Evolutionary conservation across 2,329 filamentous ascomycete species (phyloP).

Genomic region (Parafenestella ontariensis): DNA sequence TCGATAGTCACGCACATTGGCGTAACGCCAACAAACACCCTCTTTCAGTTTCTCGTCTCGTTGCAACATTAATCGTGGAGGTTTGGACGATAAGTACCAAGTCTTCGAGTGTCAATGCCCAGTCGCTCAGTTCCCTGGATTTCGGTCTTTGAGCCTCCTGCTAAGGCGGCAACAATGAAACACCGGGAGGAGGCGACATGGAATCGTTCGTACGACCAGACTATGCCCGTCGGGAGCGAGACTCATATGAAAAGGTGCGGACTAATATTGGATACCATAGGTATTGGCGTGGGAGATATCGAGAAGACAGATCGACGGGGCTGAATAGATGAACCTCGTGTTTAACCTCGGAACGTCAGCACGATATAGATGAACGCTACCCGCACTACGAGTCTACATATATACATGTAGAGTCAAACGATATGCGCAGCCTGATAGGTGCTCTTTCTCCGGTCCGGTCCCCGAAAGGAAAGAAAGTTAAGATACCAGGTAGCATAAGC

Average conservation of each 20-base stretch:
- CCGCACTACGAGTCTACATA: slow-evolving; percentile 10
- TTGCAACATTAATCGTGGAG: not conserved
- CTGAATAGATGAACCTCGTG: slow-evolving; percentile 21
- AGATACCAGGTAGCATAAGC: not conserved
- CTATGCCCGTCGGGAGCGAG: slow-evolving; percentile 13
- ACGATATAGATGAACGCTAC: slow-evolving; percentile 17
- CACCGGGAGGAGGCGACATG: slow-evolving; percentile 1
- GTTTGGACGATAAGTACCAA: not conserved
- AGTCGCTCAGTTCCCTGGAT: slow-evolving; percentile 11
- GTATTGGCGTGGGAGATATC: slow-evolving; percentile 10
- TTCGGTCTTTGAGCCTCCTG: slow-evolving; percentile 23
- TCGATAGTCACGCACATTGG: not conserved
- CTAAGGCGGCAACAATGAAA: slow-evolving; percentile 1
- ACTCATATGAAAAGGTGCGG: slow-evolving; percentile 14
- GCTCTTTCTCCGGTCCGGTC: slow-evolving; percentile 21
- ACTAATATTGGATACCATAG: not conserved
- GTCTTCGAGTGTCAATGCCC: not conserved
- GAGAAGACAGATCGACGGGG: slow-evolving; percentile 18
- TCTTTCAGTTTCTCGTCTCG: not conserved
- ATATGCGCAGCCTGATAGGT: slow-evolving; percentile 6
- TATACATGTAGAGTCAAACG: not conserved
- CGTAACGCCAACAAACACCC: not conserved
- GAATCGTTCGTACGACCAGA: slow-evolving; percentile 4
- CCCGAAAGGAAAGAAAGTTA: slow-evolving; percentile 9
- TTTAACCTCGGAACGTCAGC: slow-evolving; percentile 35